A percentile compares a stretch with the other conserved stretches of the same genome.
Evolutionary conservation across 805 yeast genomes (phyloP).

Genomic region (Nakazawaea ishiwadae): DNA sequence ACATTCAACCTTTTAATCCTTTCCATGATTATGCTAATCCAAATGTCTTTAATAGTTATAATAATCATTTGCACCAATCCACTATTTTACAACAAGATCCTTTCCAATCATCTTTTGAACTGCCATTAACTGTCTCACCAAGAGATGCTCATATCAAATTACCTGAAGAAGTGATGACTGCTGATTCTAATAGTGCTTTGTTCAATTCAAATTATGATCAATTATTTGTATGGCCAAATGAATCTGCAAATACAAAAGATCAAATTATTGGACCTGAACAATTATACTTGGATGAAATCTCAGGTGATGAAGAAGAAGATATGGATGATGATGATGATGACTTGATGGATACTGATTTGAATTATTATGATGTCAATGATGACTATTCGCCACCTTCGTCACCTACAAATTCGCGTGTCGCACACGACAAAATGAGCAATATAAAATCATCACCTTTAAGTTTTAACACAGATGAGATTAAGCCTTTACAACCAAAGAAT

Average conservation of each 20-base stretch:
- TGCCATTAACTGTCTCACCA: constrained; percentile 16
- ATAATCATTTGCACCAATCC: constrained; percentile 4
- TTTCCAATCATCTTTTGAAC: constrained; percentile 3
- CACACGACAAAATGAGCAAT: constrained; percentile 2
- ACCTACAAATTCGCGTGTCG: constrained; percentile 2
- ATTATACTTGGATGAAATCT: constrained; percentile 16
- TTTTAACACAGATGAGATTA: constrained; percentile 1
- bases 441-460: constrained; percentile 1
- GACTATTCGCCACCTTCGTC: constrained; percentile 2
- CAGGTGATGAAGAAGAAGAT: constrained; percentile 17
- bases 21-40: constrained; percentile 38
- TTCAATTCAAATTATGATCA: constrained; percentile 8
- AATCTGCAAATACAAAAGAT: constrained; percentile 3
- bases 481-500: not conserved
- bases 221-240: constrained; percentile 14
- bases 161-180: constrained; percentile 15
- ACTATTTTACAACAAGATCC: constrained; percentile 8
- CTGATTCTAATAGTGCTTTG: constrained; percentile 6
- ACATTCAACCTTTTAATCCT: constrained; percentile 32
- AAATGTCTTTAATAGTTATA: constrained; percentile 21
- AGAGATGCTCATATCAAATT: constrained; percentile 16
- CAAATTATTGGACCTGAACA: constrained; percentile 14
- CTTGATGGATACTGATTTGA: constrained; percentile 7
- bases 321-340: constrained; percentile 12
- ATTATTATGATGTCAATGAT: constrained; percentile 5